Evolutionary conservation across 768 basidiomycete species (phyloP), one percentile per base, ranked within the genome.

Genomic region (Tylopilus sp.): DNA sequence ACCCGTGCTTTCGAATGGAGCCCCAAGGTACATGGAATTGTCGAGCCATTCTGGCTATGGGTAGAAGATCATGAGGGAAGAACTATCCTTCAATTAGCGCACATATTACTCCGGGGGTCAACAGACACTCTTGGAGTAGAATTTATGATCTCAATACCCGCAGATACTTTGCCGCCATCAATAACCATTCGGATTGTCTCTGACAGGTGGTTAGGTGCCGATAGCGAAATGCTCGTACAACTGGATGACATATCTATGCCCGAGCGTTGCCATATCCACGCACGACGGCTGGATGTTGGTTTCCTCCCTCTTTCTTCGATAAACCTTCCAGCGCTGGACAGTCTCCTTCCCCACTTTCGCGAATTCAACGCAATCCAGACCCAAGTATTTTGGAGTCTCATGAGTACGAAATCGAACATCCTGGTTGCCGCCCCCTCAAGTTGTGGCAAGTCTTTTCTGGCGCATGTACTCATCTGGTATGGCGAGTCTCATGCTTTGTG

Each of bases 41-140:
- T 75, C 2, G 92, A 98, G 67, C 87, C 91, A 2, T 98, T 98
- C 71, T 98, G 91, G 86, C 68, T 99, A 26, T 98, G 97, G 97
- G 73, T 97, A 3, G 94, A 98, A 71, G 92, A 95, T 61, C 77
- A 85, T 33, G 79, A 86, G 30, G 86, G 83, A n/a, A 57, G 79
- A n/a, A 78, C 79, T 33, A 95, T 98, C 60, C 78, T 94, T 11
- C 94, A 95, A 63, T 77, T 88, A 47, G 73, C 83, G 1, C 83
- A 88, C 60, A 70, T 95, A 22, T 60, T 83, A 30, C 80, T 98
- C 55, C 85, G 87, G 40, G 79, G 82, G 55, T 75, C 78, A 17
- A 89, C 87, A 1, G 71, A 77, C 0, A 43, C 62, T 4, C 54
- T 94, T 30, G 74, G 84, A 33, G 71, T 86, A 28, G 85, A 91